Conservation (phyloP, 108 stramenopile species). For the Skeletonema potamos region DNA sequence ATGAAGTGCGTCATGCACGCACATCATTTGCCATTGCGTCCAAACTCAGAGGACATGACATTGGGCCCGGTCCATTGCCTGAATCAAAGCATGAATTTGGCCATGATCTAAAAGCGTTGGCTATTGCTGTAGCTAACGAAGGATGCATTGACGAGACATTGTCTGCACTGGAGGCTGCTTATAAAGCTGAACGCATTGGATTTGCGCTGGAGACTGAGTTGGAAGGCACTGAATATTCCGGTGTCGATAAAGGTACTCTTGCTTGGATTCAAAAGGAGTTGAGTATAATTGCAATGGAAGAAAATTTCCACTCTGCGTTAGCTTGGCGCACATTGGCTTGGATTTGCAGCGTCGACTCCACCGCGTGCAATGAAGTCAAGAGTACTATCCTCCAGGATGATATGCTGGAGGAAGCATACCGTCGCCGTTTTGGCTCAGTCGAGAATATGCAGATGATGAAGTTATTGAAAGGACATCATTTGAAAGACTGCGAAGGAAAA, state of each 20-base stretch:
- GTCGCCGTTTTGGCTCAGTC: neutral
- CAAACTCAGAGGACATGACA: slow-evolving; percentile 26
- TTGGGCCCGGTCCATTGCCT: slow-evolving; percentile 48
- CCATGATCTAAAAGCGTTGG: slow-evolving; percentile 45
- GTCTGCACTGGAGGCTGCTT: slow-evolving; percentile 44
- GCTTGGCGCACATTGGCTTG: slow-evolving; percentile 58
- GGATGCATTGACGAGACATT: slow-evolving; percentile 65
- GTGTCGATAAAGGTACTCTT: slow-evolving; percentile 14
- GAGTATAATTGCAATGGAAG: slow-evolving; percentile 50
- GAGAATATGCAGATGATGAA: neutral
- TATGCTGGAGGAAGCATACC: slow-evolving; percentile 12
- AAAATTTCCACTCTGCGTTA: slow-evolving; percentile 48
- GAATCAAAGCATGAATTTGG: slow-evolving; percentile 39
- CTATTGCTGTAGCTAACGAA: slow-evolving; percentile 48
- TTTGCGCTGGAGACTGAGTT: neutral
- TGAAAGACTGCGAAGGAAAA: neutral
- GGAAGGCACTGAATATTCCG: slow-evolving; percentile 9
- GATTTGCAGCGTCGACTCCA: slow-evolving; percentile 45
- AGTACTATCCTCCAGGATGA: slow-evolving; percentile 20
- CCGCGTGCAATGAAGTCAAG: slow-evolving; percentile 48
- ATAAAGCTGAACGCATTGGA: slow-evolving; percentile 20
- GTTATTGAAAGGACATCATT: neutral
- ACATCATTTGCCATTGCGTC: slow-evolving; percentile 54
- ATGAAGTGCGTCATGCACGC: slow-evolving; percentile 57
- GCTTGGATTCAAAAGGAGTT: slow-evolving; percentile 33